A percentile compares a stretch with the other conserved stretches of the same genome.
phyloP scores from a whole-genome alignment of 495 filamentous ascomycete species.

The Ramalina intermedia region DNA sequence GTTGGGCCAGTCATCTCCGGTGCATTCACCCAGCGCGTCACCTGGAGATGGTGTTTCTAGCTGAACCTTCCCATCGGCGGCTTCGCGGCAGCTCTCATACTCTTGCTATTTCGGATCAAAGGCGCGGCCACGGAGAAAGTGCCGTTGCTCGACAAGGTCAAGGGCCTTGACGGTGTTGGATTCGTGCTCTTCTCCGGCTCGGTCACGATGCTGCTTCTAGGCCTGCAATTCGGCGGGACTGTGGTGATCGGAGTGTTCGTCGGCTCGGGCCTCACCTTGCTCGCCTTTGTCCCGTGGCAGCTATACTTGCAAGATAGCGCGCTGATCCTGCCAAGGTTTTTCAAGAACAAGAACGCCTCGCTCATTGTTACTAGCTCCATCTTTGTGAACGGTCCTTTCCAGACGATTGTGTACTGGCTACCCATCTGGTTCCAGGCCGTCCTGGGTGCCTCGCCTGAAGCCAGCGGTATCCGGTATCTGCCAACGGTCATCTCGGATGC shows the following conservation, averaged over 20 bases:
- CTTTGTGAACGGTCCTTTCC: background rate
- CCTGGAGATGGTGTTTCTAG: conserved; percentile 70
- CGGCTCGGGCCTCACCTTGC: conserved; percentile 22
- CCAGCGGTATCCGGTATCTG: background rate
- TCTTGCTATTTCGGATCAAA: background rate
- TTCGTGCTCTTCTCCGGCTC: conserved; percentile 27
- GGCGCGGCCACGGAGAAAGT: background rate
- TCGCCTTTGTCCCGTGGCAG: conserved; percentile 28
- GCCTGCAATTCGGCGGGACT: conserved; percentile 38
- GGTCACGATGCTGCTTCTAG: conserved; percentile 32
- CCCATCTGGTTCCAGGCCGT: conserved; percentile 17
- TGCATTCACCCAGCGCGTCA: conserved; percentile 34
- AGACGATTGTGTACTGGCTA: conserved; percentile 9
- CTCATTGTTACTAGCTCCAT: conserved; percentile 12
- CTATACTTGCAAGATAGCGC: conserved; percentile 25
- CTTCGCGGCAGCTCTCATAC: background rate
- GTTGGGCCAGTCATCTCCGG: conserved; percentile 43
- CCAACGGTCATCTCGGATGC: background rate
- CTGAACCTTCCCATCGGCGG: conserved; percentile 34
- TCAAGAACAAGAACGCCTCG: conserved; percentile 20
- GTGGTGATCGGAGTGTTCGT: conserved; percentile 22
- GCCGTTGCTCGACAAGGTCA: conserved; percentile 4
- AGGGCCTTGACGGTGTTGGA: conserved; percentile 29
- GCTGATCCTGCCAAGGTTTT: conserved; percentile 25
- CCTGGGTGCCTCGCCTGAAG: conserved; percentile 4